Evolutionary conservation across 23 red algal genomes (phyloP).

Genomic region (Gracilaria domingensis): DNA sequence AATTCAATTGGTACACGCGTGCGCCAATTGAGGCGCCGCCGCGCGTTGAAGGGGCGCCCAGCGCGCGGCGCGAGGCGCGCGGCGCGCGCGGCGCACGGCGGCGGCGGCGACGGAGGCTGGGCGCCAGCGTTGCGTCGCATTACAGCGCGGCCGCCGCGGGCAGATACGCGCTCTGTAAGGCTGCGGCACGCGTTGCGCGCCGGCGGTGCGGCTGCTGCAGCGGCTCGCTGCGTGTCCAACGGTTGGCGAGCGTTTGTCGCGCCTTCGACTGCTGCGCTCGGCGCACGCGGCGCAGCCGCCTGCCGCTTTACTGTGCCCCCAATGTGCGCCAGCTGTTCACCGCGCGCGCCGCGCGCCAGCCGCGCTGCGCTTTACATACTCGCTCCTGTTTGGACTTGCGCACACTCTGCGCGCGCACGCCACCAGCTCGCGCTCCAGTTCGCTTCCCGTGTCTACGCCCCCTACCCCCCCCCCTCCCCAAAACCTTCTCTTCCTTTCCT

Average conservation of each 20-base stretch:
- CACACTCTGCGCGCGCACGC: background rate
- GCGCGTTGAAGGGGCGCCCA: background rate
- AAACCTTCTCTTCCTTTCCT: background rate
- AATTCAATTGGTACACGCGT: background rate
- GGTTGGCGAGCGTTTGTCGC: conserved; percentile 7
- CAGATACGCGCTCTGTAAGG: background rate
- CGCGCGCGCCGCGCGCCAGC: background rate
- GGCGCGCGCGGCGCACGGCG: background rate
- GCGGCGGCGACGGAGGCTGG: background rate
- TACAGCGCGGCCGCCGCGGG: background rate
- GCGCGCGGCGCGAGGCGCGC: background rate
- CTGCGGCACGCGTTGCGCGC: background rate
- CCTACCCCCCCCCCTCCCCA: background rate
- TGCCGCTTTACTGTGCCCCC: background rate
- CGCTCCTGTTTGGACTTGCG: background rate
- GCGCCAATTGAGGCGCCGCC: conserved; percentile 13
- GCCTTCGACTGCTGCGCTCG: background rate
- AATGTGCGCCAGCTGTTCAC: conserved; percentile 6
- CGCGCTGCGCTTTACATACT: too few relatives aligned
- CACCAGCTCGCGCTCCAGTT: background rate
- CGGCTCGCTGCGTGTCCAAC: conserved; percentile 8
- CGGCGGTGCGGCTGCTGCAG: background rate
- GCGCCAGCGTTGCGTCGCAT: background rate
- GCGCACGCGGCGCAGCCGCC: too few relatives aligned
- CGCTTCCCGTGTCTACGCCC: background rate